These are phyloP conservation scores for Eremochloa ophiuroides DNA, from an alignment of 176 grass and related monocot genomes.

Conservation along the genomic window DNA sequence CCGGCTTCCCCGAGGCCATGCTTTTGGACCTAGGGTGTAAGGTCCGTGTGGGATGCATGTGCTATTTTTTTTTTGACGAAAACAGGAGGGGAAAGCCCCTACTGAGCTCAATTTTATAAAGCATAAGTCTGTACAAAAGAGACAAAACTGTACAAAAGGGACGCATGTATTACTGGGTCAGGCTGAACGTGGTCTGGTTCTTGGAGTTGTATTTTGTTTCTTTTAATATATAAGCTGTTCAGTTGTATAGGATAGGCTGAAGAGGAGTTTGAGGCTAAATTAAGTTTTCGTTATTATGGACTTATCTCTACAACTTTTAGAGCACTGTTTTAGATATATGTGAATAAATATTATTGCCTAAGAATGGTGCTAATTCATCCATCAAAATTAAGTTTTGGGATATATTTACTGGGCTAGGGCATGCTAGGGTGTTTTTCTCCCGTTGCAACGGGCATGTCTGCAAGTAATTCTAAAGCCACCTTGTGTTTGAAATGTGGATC, in stretches of 20 bases:
- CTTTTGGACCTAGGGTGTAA: not conserved
- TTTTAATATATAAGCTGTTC: not conserved
- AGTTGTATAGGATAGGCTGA: not conserved
- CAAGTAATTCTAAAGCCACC: too few relatives aligned
- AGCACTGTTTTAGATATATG: not conserved
- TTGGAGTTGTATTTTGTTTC: not conserved
- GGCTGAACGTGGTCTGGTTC: not conserved
- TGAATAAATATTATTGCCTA: not conserved
- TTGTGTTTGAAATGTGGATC: too few relatives aligned
- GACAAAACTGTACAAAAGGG: too few relatives aligned
- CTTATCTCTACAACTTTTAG: too few relatives aligned
- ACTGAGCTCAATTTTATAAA: too few relatives aligned
- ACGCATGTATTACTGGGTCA: not conserved
- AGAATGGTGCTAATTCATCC: not conserved
- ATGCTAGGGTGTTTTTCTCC: too few relatives aligned
- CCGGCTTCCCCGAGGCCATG: not conserved
- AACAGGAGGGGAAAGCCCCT: too few relatives aligned
- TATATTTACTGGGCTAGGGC: too few relatives aligned
- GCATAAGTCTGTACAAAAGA: too few relatives aligned
- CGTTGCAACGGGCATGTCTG: too few relatives aligned
- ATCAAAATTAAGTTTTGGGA: not conserved
- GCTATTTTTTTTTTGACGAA: too few relatives aligned
- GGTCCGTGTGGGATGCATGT: too few relatives aligned
- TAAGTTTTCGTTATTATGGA: not conserved
- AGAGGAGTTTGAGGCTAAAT: not conserved